Conservation (phyloP, 129 eudicot species). For the Scalesia atractyloides region DNA sequence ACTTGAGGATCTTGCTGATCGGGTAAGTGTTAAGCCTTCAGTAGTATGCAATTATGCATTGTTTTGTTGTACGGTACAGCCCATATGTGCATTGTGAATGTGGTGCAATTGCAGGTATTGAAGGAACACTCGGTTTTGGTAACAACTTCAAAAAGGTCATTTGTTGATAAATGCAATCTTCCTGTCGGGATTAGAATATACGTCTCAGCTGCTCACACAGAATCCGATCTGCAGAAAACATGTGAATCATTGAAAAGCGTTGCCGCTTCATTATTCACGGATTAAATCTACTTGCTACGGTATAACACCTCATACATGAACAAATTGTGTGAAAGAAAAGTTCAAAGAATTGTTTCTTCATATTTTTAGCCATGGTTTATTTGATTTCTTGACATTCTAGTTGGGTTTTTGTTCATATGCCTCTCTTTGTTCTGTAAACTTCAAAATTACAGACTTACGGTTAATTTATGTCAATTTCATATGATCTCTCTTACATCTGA, state of each 20-base stretch:
- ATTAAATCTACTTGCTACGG: constrained; percentile 18
- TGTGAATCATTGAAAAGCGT: constrained; percentile 60
- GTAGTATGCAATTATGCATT: constrained; percentile 5
- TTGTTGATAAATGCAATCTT: constrained; percentile 66
- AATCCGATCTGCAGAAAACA: constrained; percentile 65
- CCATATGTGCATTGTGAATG: not conserved
- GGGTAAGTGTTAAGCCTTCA: constrained; percentile 47
- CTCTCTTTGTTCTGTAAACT: not conserved
- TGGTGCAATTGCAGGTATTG: constrained; percentile 48
- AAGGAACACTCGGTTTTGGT: constrained; percentile 60
- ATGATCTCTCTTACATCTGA: constrained; percentile 1
- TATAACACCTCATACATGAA: constrained; percentile 11
- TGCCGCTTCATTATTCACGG: constrained; percentile 42
- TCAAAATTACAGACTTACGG: constrained; percentile 8
- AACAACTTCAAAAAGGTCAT: constrained; percentile 56
- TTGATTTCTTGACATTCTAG: constrained; percentile 13
- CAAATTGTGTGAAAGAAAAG: constrained; percentile 23
- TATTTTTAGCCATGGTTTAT: constrained; percentile 1
- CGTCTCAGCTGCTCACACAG: constrained; percentile 81
- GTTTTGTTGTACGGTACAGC: not conserved
- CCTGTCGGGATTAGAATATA: constrained; percentile 71
- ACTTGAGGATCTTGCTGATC: constrained; percentile 69
- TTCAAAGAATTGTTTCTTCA: not conserved
- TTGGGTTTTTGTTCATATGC: constrained; percentile 23
- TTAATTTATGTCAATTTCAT: constrained; percentile 2